Percentiles rank a stretch among this genome's conserved stretches.
These are phyloP conservation scores for Verticillium nonalfalfae DNA, from an alignment of 2,329 filamentous ascomycete genomes.

Conservation along the genomic window DNA sequence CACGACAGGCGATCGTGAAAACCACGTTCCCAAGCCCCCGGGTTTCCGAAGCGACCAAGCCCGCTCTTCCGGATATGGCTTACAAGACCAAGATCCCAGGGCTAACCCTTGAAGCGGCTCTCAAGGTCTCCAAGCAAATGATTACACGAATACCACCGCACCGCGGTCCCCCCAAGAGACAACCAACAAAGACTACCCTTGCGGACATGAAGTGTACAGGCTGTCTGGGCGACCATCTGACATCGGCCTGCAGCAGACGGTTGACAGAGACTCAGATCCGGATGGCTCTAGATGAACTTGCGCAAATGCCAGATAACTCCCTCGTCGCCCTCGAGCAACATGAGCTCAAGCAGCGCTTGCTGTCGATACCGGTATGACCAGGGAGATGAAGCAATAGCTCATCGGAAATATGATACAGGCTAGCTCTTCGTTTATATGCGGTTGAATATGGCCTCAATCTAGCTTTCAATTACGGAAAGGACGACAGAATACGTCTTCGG, in stretches of 20 bases:
- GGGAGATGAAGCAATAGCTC: not conserved
- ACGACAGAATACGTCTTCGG: not conserved
- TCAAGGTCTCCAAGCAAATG: not conserved
- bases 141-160: not conserved
- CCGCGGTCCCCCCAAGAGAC: not conserved
- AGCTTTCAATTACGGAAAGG: not conserved
- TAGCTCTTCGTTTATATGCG: not conserved
- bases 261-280: conserved; percentile 7
- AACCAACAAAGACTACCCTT: not conserved
- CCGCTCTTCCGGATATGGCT: not conserved
- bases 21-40: not conserved
- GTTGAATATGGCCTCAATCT: not conserved
- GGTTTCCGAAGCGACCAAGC: not conserved
- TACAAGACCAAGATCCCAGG: not conserved
- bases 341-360: not conserved
- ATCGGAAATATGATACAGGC: not conserved
- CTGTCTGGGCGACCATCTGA: not conserved
- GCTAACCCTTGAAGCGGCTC: not conserved
- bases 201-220: not conserved
- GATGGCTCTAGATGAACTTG: conserved; percentile 8
- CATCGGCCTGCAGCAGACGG: not conserved
- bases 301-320: not conserved
- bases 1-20: too few species aligned
- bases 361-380: not conserved
- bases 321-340: not conserved